Evolutionary conservation across 768 basidiomycete species (phyloP).

Genomic region (Asterophora lycoperdoides): DNA sequence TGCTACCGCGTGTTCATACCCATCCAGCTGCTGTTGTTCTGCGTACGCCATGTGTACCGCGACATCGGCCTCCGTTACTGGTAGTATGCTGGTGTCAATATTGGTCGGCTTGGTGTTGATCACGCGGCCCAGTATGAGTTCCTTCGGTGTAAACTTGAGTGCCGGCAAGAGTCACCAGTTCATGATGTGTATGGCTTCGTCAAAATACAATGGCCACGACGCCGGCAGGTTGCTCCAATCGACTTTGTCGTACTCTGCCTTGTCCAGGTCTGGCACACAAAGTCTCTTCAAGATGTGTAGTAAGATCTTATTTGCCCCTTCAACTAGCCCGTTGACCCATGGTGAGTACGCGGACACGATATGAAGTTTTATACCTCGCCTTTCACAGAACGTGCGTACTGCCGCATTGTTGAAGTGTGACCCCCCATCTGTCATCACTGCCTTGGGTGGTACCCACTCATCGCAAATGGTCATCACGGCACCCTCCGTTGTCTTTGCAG

Average conservation of each 20-base stretch:
- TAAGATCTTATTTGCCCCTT: slow-evolving; percentile 11
- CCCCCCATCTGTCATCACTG: slow-evolving; percentile 25
- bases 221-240: slow-evolving; percentile 17
- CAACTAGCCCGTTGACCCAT: too few species aligned
- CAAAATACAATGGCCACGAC: slow-evolving; percentile 30
- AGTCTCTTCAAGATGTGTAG: slow-evolving; percentile 23
- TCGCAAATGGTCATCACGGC: slow-evolving; percentile 8
- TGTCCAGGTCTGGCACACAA: slow-evolving; percentile 17
- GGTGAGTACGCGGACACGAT: not conserved
- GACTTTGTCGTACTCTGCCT: too few species aligned
- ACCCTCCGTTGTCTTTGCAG: too few species aligned
- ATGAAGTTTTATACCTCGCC: slow-evolving; percentile 15
- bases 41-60: slow-evolving; percentile 21
- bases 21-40: not conserved
- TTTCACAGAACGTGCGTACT: slow-evolving; percentile 23
- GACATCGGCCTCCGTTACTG: slow-evolving; percentile 4
- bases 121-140: too few species aligned
- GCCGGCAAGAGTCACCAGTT: slow-evolving; percentile 9
- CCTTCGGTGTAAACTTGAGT: too few species aligned
- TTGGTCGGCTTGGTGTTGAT: slow-evolving; percentile 10
- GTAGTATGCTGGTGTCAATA: not conserved
- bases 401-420: slow-evolving; percentile 28
- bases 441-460: slow-evolving; percentile 18
- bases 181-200: slow-evolving; percentile 20
- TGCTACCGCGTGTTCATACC: not conserved